Base-by-base conservation (phyloP, 805 yeast genomes). In the Blastobotrys terrestris region DNA sequence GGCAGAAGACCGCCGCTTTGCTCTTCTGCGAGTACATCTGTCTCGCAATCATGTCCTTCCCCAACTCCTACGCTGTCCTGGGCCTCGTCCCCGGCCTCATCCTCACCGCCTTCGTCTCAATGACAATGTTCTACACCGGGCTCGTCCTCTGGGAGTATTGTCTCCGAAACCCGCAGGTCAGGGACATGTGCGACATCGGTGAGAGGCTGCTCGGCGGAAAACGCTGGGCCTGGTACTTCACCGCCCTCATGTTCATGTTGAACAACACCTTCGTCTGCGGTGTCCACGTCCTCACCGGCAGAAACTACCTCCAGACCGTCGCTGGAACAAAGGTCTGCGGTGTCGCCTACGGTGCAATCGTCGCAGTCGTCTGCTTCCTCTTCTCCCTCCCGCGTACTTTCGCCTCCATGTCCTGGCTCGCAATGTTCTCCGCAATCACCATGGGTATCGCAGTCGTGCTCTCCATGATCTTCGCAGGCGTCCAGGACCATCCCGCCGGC, bases 11-110 rank as follows among this genome's bases (percentile, higher is more conserved):
- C 0, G 81, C 84, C 1, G 83, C 81, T n/a, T 69, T 80, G 42
- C 66, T 80, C 50, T 77, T 80, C 56, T 76, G 81, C 1, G 85
- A 80, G 62, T 80, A 80, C 63, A 78, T 80, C 31, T 81, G 84
- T 58, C 69, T 80, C 55, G 85, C 85, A 13, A 78, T 79, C 54
- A 73, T 80, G 80, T 77, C 83, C n/a, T 80, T 80, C 62, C 85
- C 85, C 0, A 79, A 84, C 83, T 77, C 83, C 8, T 80, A 77
- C 58, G 78, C 84, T 2, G 80, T 80, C 2, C 65, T 80, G 16
- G 85, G 85, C 0, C 64, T 80, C 6, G 76, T 80, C 1, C 83
- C 84, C 1, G 85, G 85, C 0, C 66, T 80, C 22, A 76, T 80
- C 26, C 60, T 80, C 48, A 80, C 84, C 0, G 72, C 73, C 1